These are phyloP conservation scores for Scytalidium lignicola DNA, from an alignment of 2,329 filamentous ascomycete species.

Conservation along the genomic window DNA sequence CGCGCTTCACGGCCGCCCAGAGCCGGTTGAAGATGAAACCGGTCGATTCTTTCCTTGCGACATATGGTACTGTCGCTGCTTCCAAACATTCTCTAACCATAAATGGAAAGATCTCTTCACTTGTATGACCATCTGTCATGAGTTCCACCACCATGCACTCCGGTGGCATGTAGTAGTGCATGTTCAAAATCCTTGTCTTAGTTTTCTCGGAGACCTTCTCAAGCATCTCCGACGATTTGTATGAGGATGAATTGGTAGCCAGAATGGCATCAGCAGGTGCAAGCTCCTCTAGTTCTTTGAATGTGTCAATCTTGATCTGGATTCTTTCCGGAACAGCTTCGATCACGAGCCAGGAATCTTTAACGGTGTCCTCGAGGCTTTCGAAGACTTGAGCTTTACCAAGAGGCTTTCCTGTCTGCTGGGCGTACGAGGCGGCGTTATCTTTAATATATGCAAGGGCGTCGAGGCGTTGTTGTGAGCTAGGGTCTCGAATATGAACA, in stretches of 20 bases:
- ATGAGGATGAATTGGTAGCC: constrained; percentile 44
- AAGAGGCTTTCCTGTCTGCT: background rate
- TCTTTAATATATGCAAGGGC: constrained; percentile 35
- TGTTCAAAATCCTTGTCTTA: background rate
- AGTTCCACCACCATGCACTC: constrained; percentile 32
- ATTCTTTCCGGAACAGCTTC: constrained; percentile 39
- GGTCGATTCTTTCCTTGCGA: constrained; percentile 30
- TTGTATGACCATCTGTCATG: constrained; percentile 30
- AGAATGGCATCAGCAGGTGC: constrained; percentile 33
- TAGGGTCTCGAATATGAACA: constrained; percentile 39
- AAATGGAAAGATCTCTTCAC: constrained; percentile 23
- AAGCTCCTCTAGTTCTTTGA: constrained; percentile 33
- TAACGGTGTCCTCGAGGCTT: constrained; percentile 16
- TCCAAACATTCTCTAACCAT: constrained; percentile 26
- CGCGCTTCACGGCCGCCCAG: constrained; percentile 35
- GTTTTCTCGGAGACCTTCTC: constrained; percentile 12
- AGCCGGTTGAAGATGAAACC: constrained; percentile 36
- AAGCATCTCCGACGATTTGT: constrained; percentile 38
- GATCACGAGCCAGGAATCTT: constrained; percentile 30
- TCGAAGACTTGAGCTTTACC: constrained; percentile 1
- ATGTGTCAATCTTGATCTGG: constrained; percentile 32
- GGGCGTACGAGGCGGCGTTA: constrained; percentile 22
- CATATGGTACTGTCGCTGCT: constrained; percentile 33
- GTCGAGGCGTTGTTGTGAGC: constrained; percentile 28
- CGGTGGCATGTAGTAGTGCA: constrained; percentile 29